Base-by-base conservation (phyloP, 176 grass and related monocot genomes). In the Lolium multiflorum region DNA sequence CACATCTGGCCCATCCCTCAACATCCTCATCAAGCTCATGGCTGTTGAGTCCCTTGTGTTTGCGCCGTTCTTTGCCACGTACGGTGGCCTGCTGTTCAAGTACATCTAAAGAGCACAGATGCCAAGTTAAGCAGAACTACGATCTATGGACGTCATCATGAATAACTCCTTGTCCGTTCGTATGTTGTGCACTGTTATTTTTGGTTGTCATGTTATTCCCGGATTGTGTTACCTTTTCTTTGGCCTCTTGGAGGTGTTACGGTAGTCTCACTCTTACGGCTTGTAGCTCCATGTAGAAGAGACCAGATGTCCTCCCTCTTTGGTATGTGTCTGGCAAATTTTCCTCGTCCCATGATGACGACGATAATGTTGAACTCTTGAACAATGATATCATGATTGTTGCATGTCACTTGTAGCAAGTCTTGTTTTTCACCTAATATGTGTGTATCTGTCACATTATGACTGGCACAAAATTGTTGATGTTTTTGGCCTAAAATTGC, bases 21-120 rank as follows among this genome's bases (percentile, higher is more conserved):
- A 96, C 91, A 96, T 96, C 84, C 94, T 96, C 89, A 96, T 96
- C 94, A 96, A 96, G 87, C 94, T 96, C 52, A 95, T 95, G 94
- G 94, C 94, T 0, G 94, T 95, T 0, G 94, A 95, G 74, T 95
- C 94, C 71, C 94, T 96, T 4, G 94, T 96, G 71, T 96, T 96
- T 2, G 94, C 94, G 2, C 94, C 94, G 21, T 96, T 96, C 86
- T 96, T 96, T 9, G 94, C 94, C 58, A 86, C 94, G 7, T 92
- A 96, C 4, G 94, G 94, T 52, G 94, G 94, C 9, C 35, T 96
- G 81, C 81, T 96, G 48, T 96, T 96, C 89, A 96, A 90, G 91
- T 84, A 76, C 25, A 31, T 96, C 83, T 96, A 76, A 14, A 91
- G 63, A 60, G 35, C 66, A 54, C 75, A 14, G 39, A 44, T 9